Evolutionary conservation across 805 yeast genomes (phyloP).

Genomic region (Lipomyces lipofer): DNA sequence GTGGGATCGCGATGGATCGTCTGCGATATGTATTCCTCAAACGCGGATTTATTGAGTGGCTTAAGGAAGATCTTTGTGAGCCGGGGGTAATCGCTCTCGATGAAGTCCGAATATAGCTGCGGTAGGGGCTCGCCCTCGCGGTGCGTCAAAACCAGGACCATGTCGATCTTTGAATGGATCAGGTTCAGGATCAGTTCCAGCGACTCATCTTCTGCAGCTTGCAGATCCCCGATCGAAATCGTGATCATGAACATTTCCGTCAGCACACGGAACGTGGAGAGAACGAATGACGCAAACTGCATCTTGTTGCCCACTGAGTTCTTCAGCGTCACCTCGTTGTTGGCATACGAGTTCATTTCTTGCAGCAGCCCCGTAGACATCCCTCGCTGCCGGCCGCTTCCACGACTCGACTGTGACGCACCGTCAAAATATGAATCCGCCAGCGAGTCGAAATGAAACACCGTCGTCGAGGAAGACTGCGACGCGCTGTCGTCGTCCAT

Average conservation of each 20-base stretch:
- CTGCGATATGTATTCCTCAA: constrained; percentile 9
- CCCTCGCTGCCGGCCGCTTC: constrained; percentile 1
- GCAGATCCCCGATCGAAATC: constrained; percentile 25
- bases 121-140: constrained; percentile 15
- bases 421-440: constrained; percentile 2
- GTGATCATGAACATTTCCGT: constrained; percentile 24
- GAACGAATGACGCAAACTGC: constrained; percentile 16
- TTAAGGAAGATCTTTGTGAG: constrained; percentile 18
- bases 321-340: constrained; percentile 9
- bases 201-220: constrained; percentile 30
- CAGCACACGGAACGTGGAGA: constrained; percentile 17
- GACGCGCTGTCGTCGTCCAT: constrained; percentile 11
- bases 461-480: neutral
- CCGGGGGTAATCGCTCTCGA: constrained; percentile 18
- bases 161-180: constrained; percentile 19
- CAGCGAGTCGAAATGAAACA: neutral
- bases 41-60: constrained; percentile 22
- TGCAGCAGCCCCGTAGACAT: neutral
- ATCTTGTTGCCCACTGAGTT: constrained; percentile 24
- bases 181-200: constrained; percentile 22
- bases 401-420: constrained; percentile 9
- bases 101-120: constrained; percentile 7
- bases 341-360: neutral
- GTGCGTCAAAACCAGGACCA: constrained; percentile 23
- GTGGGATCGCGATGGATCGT: constrained; percentile 19